Percentiles rank a stretch among this genome's conserved stretches.
Conservation (phyloP, 495 filamentous ascomycete species). For the Lasiosphaeriaceae sp. region DNA sequence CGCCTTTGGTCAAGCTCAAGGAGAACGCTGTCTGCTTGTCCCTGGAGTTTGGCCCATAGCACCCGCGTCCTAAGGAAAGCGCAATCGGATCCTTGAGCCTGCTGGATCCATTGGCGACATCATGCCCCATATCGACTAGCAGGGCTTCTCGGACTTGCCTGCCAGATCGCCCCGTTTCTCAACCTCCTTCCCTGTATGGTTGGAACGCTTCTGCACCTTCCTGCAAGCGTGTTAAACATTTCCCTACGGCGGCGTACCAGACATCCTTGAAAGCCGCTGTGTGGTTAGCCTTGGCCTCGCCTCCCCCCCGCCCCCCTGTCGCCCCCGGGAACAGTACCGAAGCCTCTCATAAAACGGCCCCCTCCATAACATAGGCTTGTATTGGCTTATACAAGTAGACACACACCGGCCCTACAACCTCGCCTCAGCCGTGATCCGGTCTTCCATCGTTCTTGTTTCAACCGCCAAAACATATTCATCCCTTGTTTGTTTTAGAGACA, state of each 20-base stretch:
- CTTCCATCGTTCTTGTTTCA: constrained; percentile 25
- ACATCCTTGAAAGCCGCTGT: constrained; percentile 37
- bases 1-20: background rate
- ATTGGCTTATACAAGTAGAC: constrained; percentile 48
- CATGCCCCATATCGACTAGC: constrained; percentile 32
- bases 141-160: constrained; percentile 24
- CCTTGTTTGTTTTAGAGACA: background rate
- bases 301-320: background rate
- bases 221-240: constrained; percentile 40
- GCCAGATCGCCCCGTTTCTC: constrained; percentile 46
- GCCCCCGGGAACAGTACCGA: constrained; percentile 43
- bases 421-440: constrained; percentile 38
- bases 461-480: background rate
- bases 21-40: background rate
- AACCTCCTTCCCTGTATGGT: constrained; percentile 53
- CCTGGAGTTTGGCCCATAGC: constrained; percentile 13
- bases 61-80: constrained; percentile 14
- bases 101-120: constrained; percentile 12
- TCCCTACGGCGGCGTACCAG: constrained; percentile 25
- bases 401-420: constrained; percentile 39
- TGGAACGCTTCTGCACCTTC: constrained; percentile 44
- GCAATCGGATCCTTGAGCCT: constrained; percentile 12
- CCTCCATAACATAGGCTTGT: constrained; percentile 38
- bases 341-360: constrained; percentile 47
- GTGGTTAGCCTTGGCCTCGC: constrained; percentile 39